Conservation (phyloP, 2,329 filamentous ascomycete species). For the Geosmithia flava region DNA sequence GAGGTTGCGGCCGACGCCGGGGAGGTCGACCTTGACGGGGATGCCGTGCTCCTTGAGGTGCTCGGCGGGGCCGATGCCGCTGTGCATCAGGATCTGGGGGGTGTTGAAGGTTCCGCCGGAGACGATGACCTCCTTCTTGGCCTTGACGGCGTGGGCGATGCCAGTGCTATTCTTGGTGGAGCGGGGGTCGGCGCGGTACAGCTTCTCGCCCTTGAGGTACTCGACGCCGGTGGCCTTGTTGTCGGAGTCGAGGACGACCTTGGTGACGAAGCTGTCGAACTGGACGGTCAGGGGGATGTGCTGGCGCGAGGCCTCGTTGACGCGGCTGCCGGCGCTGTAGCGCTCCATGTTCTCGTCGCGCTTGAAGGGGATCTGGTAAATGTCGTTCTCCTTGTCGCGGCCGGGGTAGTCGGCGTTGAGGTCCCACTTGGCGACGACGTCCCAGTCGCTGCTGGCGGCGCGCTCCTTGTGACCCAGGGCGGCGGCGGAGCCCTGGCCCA, state of each 20-base stretch:
- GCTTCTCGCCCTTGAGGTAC: slow-evolving; percentile 23
- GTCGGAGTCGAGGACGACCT: slow-evolving; percentile 19
- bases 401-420: slow-evolving; percentile 12
- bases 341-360: slow-evolving; percentile 37
- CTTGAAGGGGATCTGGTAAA: slow-evolving; percentile 45
- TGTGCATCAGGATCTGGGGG: slow-evolving; percentile 32
- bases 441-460: slow-evolving; percentile 10
- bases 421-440: slow-evolving; percentile 12
- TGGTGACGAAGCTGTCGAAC: slow-evolving; percentile 18
- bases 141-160: slow-evolving; percentile 14
- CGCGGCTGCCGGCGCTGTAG: slow-evolving; percentile 41
- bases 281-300: slow-evolving; percentile 8
- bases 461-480: slow-evolving; percentile 5
- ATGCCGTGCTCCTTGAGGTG: slow-evolving; percentile 31
- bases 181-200: slow-evolving; percentile 30
- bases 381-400: slow-evolving; percentile 13
- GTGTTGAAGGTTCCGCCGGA: slow-evolving; percentile 33
- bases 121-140: slow-evolving; percentile 31
- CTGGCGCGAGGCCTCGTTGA: slow-evolving; percentile 21
- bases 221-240: slow-evolving; percentile 29
- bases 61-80: slow-evolving; percentile 26
- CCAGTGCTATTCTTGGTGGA: slow-evolving; percentile 10
- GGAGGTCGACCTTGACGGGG: slow-evolving; percentile 39
- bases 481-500: slow-evolving; percentile 5
- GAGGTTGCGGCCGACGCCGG: slow-evolving; percentile 45